These are phyloP conservation scores for Diplocarpon mali DNA, from an alignment of 2,329 filamentous ascomycete genomes.

Conservation along the genomic window DNA sequence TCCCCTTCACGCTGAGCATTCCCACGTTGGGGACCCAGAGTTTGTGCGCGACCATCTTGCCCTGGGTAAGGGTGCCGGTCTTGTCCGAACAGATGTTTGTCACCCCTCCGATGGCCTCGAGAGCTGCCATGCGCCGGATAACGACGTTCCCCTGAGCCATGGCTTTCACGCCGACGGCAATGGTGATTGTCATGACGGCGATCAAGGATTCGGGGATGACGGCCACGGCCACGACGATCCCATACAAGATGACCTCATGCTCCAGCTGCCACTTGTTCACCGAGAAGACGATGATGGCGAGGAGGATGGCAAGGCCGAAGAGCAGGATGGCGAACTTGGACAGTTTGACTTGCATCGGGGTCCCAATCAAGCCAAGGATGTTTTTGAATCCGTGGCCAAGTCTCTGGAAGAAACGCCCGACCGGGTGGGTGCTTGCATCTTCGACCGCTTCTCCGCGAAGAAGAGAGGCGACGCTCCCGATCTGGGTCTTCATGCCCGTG, in stretches of 20 bases:
- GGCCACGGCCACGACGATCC: constrained; percentile 49
- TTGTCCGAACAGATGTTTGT: constrained; percentile 34
- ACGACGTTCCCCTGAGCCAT: constrained; percentile 56
- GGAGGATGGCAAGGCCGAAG: constrained; percentile 57
- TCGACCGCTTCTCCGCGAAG: constrained; percentile 48
- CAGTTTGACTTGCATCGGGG: constrained; percentile 74
- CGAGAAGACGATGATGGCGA: constrained; percentile 51
- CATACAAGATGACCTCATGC: constrained; percentile 49
- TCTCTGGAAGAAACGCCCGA: constrained; percentile 35
- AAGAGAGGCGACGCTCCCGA: constrained; percentile 64
- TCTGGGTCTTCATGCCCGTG: constrained; percentile 64
- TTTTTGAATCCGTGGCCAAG: constrained; percentile 34
- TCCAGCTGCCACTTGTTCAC: constrained; percentile 42
- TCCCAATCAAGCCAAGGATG: constrained; percentile 60
- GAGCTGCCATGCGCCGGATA: constrained; percentile 51
- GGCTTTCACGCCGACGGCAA: constrained; percentile 53
- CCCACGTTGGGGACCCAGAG: constrained; percentile 48
- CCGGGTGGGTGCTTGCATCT: constrained; percentile 37
- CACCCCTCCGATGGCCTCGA: constrained; percentile 59
- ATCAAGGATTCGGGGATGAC: constrained; percentile 60
- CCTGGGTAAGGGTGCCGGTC: constrained; percentile 52
- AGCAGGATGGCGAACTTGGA: constrained; percentile 76
- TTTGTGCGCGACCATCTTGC: constrained; percentile 40
- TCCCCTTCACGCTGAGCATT: constrained; percentile 41
- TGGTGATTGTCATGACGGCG: constrained; percentile 60